These are phyloP conservation scores for Ophiostoma australiae DNA, from an alignment of 2,329 filamentous ascomycete species.

Conservation along the genomic window DNA sequence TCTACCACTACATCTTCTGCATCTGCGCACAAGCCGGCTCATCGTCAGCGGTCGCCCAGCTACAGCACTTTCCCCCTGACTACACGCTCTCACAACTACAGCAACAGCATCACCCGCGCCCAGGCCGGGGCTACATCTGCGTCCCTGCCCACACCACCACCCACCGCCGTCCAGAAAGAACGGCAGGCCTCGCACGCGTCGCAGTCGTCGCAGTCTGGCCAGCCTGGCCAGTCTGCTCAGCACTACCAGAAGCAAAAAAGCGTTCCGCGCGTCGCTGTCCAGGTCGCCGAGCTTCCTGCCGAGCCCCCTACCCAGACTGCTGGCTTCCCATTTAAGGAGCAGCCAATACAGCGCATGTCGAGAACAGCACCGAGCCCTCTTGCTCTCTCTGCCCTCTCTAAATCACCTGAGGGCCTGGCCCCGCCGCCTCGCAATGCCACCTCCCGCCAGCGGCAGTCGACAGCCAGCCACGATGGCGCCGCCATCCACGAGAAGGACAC, in stretches of 20 bases:
- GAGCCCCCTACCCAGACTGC: background rate
- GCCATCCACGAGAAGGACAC: slow-evolving; percentile 4
- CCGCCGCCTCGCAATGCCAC: background rate
- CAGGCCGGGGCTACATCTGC: background rate
- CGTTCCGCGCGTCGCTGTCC: background rate
- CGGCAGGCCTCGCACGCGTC: background rate
- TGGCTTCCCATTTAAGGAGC: background rate
- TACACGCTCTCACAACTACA: background rate
- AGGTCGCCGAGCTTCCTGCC: slow-evolving; percentile 9
- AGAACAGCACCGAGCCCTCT: background rate
- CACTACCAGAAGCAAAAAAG: background rate
- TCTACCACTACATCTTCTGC: background rate
- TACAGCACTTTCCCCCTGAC: slow-evolving; percentile 23
- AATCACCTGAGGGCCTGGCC: background rate
- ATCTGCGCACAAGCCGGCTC: background rate
- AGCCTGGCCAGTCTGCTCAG: background rate
- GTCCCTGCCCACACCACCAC: background rate
- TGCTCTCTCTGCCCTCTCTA: background rate
- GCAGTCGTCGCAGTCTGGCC: background rate
- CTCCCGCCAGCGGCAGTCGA: background rate
- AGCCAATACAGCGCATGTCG: background rate
- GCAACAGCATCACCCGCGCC: background rate
- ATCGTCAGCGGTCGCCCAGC: slow-evolving; percentile 16
- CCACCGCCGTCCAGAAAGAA: background rate
- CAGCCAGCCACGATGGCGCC: background rate